A percentile compares a stretch with the other conserved stretches of the same genome.
These are phyloP conservation scores for Aspergillus sp. DNA, from an alignment of 2,329 filamentous ascomycete genomes.

Conservation along the genomic window DNA sequence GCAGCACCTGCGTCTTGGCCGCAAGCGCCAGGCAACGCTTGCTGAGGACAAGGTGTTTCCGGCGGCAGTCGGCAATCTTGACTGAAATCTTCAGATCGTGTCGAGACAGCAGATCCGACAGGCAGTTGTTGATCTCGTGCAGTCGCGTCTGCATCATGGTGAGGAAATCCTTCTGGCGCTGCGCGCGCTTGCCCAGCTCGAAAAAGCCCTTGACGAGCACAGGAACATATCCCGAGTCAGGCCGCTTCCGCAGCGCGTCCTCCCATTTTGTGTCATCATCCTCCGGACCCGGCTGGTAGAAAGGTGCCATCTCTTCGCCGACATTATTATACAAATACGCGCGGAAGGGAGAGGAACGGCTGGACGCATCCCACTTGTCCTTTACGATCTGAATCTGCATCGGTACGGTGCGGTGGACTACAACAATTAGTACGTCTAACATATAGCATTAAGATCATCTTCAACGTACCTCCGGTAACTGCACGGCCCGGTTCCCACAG, in stretches of 20 bases:
- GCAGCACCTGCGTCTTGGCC: slow-evolving; percentile 64
- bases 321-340: slow-evolving; percentile 66
- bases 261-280: slow-evolving; percentile 67
- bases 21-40: slow-evolving; percentile 63
- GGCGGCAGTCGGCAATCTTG: slow-evolving; percentile 59
- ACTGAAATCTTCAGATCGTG: slow-evolving; percentile 63
- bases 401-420: slow-evolving; percentile 61
- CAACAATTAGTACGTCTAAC: slow-evolving; percentile 6
- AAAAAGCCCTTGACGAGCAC: slow-evolving; percentile 62
- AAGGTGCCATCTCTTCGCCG: slow-evolving; percentile 59
- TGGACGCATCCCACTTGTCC: slow-evolving; percentile 62
- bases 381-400: slow-evolving; percentile 63
- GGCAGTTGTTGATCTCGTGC: slow-evolving; percentile 65
- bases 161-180: slow-evolving; percentile 60
- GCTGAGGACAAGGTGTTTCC: slow-evolving; percentile 61
- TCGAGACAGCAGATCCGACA: slow-evolving; percentile 60
- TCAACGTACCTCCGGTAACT: slow-evolving; percentile 42
- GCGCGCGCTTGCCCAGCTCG: slow-evolving; percentile 59
- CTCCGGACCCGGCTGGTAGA: slow-evolving; percentile 59
- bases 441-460: slow-evolving; percentile 5
- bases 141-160: slow-evolving; percentile 59
- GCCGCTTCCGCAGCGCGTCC: slow-evolving; percentile 62
- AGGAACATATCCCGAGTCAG: slow-evolving; percentile 59
- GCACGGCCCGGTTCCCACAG: slow-evolving; percentile 48
- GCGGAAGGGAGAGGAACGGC: slow-evolving; percentile 56